Percentiles rank a stretch among this genome's conserved stretches.
Conservation (phyloP, 768 basidiomycete species). For the Heimioporus sp. region DNA sequence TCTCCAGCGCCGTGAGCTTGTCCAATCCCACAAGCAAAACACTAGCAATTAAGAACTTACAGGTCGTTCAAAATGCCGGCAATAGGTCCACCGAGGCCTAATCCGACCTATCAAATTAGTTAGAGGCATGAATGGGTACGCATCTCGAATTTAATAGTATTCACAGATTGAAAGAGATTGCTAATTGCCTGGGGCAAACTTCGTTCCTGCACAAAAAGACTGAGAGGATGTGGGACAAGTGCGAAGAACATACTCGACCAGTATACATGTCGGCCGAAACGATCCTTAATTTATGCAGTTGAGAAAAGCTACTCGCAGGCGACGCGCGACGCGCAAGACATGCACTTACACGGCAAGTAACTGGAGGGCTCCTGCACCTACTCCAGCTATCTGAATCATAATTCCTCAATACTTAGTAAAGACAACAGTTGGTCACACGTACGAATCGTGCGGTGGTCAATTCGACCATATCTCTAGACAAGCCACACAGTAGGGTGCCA, state of each 20-base stretch:
- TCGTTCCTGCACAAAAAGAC: background rate
- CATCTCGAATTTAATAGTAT: background rate
- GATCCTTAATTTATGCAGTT: slow-evolving; percentile 3
- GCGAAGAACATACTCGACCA: slow-evolving; percentile 2
- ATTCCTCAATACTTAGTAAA: too few species aligned
- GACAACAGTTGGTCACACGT: background rate
- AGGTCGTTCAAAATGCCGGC: slow-evolving; percentile 12
- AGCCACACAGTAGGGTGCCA: slow-evolving; percentile 13
- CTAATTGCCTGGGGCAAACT: slow-evolving; percentile 46
- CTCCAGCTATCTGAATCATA: slow-evolving; percentile 8
- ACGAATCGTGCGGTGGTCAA: slow-evolving; percentile 15
- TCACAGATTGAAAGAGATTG: slow-evolving; percentile 8
- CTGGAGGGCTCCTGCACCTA: slow-evolving; percentile 11
- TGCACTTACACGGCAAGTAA: slow-evolving; percentile 8
- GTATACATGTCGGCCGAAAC: slow-evolving; percentile 12
- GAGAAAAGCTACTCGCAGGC: background rate
- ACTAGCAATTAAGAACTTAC: background rate
- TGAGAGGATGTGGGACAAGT: background rate
- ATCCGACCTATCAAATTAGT: slow-evolving; percentile 2
- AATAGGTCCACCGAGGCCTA: slow-evolving; percentile 11
- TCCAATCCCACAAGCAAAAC: background rate
- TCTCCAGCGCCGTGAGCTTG: background rate
- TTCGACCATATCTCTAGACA: slow-evolving; percentile 8
- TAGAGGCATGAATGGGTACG: background rate
- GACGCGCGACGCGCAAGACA: background rate